A percentile compares a stretch with the other conserved stretches of the same genome.
Evolutionary conservation across 176 grass and related monocot species (phyloP).

Genomic region (Aegilops tauschii): DNA sequence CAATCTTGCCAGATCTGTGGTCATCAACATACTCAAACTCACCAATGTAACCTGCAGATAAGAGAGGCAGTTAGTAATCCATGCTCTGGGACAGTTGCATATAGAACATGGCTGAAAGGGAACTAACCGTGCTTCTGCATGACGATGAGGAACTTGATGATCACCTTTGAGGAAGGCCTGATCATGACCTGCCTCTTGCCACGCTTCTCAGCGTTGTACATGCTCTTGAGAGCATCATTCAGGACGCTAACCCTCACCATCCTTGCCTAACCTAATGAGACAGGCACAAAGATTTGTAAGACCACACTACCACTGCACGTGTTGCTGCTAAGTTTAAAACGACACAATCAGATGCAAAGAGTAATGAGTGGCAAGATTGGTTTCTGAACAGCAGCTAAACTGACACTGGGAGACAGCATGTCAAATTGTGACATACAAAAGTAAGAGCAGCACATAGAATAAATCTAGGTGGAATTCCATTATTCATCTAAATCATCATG

Average conservation of each 20-base stretch:
- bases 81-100: not conserved
- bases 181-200: slow-evolving; percentile 47
- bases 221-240: slow-evolving; percentile 46
- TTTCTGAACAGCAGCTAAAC: not conserved
- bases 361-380: not conserved
- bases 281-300: not conserved
- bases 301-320: not conserved
- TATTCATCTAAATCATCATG: not conserved
- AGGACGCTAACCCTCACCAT: slow-evolving; percentile 49
- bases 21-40: slow-evolving; percentile 49
- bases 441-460: not conserved
- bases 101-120: not conserved
- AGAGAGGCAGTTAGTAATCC: not conserved
- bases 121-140: slow-evolving; percentile 50
- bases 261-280: not conserved
- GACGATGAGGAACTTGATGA: slow-evolving; percentile 48
- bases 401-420: not conserved
- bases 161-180: slow-evolving; percentile 41
- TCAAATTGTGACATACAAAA: not conserved
- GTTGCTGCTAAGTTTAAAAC: not conserved
- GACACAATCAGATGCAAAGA: not conserved
- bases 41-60: slow-evolving; percentile 32
- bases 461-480: not conserved
- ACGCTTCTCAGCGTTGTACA: slow-evolving; percentile 51
- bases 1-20: slow-evolving; percentile 44